Percentiles rank a stretch among this genome's conserved stretches.
These are phyloP conservation scores for Tanozyma kutaoensis DNA, from an alignment of 805 yeast genomes.

Conservation along the genomic window DNA sequence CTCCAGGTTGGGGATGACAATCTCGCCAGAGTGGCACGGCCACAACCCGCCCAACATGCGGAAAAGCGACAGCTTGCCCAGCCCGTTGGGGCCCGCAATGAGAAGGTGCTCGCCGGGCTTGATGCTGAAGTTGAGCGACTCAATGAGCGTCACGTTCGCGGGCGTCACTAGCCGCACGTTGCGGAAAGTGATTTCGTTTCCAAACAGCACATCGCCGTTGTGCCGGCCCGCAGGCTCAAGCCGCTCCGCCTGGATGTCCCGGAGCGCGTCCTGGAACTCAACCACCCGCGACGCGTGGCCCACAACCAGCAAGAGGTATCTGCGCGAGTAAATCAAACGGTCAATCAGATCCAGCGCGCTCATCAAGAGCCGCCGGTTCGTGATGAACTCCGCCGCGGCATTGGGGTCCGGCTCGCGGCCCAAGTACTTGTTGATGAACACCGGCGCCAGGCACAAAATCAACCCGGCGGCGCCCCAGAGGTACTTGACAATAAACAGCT, in stretches of 20 bases:
- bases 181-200: conserved; percentile 55
- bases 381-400: conserved; percentile 73
- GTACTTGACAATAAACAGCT: conserved; percentile 80
- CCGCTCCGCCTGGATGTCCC: conserved; percentile 21
- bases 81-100: conserved; percentile 93
- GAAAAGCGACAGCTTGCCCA: conserved; percentile 88
- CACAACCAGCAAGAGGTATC: conserved; percentile 67
- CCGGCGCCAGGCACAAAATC: conserved; percentile 77
- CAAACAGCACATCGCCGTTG: conserved; percentile 13
- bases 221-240: conserved; percentile 1
- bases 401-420: conserved; percentile 28
- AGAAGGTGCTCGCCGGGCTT: conserved; percentile 74
- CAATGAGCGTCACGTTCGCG: conserved; percentile 58
- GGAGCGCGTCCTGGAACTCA: conserved; percentile 53
- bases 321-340: conserved; percentile 71
- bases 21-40: conserved; percentile 55
- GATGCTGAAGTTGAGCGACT: conserved; percentile 54
- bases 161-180: conserved; percentile 81
- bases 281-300: conserved; percentile 73
- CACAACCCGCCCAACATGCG: conserved; percentile 87
- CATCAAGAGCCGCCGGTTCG: conserved; percentile 72
- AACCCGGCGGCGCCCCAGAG: conserved; percentile 95
- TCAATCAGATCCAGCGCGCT: conserved; percentile 85
- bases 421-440: conserved; percentile 48
- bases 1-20: conserved; percentile 51